Percentiles rank a stretch among this genome's conserved stretches.
phyloP scores from a whole-genome alignment of 2,329 filamentous ascomycete genomes.

The Hyphodiscus sp. region DNA sequence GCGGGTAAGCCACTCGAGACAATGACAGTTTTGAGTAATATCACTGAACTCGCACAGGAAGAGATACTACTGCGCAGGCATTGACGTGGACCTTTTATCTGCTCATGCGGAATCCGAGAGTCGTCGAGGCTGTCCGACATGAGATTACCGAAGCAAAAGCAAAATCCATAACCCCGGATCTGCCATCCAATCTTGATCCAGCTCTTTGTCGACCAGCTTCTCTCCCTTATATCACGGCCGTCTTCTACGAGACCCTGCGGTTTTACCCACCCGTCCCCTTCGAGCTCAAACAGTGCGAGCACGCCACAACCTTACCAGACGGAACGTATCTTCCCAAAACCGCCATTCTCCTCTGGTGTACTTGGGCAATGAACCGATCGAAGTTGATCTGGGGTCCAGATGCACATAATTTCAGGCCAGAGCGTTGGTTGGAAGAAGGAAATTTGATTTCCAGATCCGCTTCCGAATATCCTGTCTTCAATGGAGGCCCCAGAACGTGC shows the following conservation, averaged over 20 bases:
- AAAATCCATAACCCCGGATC: slow-evolving; percentile 5
- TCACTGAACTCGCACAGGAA: slow-evolving; percentile 32
- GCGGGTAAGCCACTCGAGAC: slow-evolving; percentile 34
- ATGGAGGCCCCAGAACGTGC: slow-evolving; percentile 54
- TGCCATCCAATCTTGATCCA: slow-evolving; percentile 7
- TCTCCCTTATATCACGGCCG: slow-evolving; percentile 52
- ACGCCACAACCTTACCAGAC: slow-evolving; percentile 49
- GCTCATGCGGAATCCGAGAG: slow-evolving; percentile 44
- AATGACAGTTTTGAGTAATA: not conserved
- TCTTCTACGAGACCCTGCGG: slow-evolving; percentile 56
- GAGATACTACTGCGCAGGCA: slow-evolving; percentile 59
- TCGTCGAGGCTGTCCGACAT: slow-evolving; percentile 35
- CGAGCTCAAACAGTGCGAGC: slow-evolving; percentile 55
- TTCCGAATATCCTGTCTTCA: slow-evolving; percentile 58
- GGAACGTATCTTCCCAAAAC: slow-evolving; percentile 49
- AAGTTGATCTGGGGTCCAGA: slow-evolving; percentile 49
- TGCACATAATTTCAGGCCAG: slow-evolving; percentile 48
- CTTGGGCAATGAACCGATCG: slow-evolving; percentile 59
- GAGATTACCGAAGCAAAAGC: slow-evolving; percentile 31
- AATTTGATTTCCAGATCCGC: slow-evolving; percentile 39
- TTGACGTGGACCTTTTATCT: slow-evolving; percentile 59
- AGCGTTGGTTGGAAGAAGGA: slow-evolving; percentile 46
- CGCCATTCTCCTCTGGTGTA: slow-evolving; percentile 55
- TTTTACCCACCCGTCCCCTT: slow-evolving; percentile 60
- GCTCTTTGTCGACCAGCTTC: slow-evolving; percentile 24